Conservation (phyloP, 495 filamentous ascomycete genomes). For the Hypomontagnella submonticulosa region DNA sequence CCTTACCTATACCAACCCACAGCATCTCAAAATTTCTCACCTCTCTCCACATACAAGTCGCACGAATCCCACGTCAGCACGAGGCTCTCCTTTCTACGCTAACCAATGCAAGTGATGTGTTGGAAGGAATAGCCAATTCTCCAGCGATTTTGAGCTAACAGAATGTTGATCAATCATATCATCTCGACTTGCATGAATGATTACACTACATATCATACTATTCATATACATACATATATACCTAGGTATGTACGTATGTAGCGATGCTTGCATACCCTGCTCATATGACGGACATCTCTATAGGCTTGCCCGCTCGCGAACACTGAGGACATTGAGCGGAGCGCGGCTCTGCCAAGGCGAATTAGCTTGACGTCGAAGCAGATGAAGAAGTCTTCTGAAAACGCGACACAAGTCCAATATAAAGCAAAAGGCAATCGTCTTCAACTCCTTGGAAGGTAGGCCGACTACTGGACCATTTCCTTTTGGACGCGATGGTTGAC, state of each 20-base stretch:
- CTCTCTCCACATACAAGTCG: conserved; percentile 7
- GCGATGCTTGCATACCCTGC: no score
- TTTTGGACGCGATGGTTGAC: no score
- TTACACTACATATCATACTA: neutral
- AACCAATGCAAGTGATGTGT: conserved; percentile 24
- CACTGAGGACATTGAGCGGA: neutral
- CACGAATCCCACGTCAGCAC: conserved; percentile 35
- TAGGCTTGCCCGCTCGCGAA: neutral
- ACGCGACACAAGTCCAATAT: neutral
- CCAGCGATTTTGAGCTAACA: conserved; percentile 4
- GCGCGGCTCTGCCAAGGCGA: conserved; percentile 22
- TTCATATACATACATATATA: neutral
- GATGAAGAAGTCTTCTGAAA: conserved; percentile 22
- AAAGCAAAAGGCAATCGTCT: neutral
- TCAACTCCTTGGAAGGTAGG: neutral
- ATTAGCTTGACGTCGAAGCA: neutral
- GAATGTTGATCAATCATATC: conserved; percentile 2
- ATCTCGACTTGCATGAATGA: neutral
- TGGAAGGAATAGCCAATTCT: conserved; percentile 10
- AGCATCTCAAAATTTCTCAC: conserved; percentile 6
- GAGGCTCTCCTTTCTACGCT: conserved; percentile 20
- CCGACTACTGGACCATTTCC: neutral
- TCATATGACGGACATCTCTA: neutral
- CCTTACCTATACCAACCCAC: no score
- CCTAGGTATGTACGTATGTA: neutral